Evolutionary conservation across 768 basidiomycete species (phyloP).

Genomic region (Suillus cothurnatus): DNA sequence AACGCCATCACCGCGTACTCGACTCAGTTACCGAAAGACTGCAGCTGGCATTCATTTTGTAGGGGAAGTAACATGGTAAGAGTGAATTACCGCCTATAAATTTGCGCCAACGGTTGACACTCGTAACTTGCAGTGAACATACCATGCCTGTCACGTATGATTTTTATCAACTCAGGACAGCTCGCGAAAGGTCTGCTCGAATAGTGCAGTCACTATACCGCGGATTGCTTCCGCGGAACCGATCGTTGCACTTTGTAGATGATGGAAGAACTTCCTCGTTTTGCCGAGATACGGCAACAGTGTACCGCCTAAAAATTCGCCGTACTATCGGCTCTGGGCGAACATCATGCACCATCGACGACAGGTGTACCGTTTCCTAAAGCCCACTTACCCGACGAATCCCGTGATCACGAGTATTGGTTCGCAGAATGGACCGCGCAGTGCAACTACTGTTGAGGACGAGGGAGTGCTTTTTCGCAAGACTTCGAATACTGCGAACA

Average conservation of each 20-base stretch:
- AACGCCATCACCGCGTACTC: conserved; percentile 22
- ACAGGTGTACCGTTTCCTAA: conserved; percentile 50
- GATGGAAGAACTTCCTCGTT: conserved; percentile 2
- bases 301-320: conserved; percentile 2
- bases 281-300: conserved; percentile 8
- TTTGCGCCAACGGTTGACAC: neutral
- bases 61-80: conserved; percentile 17
- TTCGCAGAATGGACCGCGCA: conserved; percentile 34
- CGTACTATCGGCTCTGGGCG: conserved; percentile 14
- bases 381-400: conserved; percentile 45
- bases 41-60: conserved; percentile 24
- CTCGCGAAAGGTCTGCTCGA: conserved; percentile 49
- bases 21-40: conserved; percentile 20
- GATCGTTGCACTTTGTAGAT: neutral
- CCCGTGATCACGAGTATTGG: conserved; percentile 48
- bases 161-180: conserved; percentile 39
- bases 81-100: conserved; percentile 9
- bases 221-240: neutral
- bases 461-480: conserved; percentile 27
- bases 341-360: conserved; percentile 44
- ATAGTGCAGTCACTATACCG: conserved; percentile 35
- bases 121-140: conserved; percentile 26
- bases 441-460: conserved; percentile 33
- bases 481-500: conserved; percentile 25
- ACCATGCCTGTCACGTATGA: conserved; percentile 25